Evolutionary conservation across 805 yeast genomes (phyloP).

Genomic region (Yamadazyma sp.): DNA sequence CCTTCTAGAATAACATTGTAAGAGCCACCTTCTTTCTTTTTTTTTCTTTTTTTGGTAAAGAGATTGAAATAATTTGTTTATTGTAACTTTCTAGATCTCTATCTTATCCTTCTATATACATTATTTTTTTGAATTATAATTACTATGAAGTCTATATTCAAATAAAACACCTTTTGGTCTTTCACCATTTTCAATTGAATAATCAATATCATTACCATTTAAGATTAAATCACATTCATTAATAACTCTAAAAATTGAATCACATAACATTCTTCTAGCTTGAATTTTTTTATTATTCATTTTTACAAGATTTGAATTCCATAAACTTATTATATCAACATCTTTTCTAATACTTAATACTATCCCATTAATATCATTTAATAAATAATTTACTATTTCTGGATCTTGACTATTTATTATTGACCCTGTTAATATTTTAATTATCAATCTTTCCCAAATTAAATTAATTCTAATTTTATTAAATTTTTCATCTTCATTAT

Average conservation of each 20-base stretch:
- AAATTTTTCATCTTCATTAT: slow-evolving; percentile 17
- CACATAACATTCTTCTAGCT: slow-evolving; percentile 40
- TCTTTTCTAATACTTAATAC: slow-evolving; percentile 58
- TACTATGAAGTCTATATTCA: slow-evolving; percentile 47
- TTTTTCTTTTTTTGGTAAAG: neutral
- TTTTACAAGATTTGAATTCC: slow-evolving; percentile 52
- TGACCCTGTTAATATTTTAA: slow-evolving; percentile 50
- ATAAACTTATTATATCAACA: slow-evolving; percentile 56
- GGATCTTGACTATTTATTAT: slow-evolving; percentile 38
- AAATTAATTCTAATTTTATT: slow-evolving; percentile 33
- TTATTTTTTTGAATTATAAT: slow-evolving; percentile 16
- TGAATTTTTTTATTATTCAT: slow-evolving; percentile 25
- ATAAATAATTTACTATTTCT: slow-evolving; percentile 34
- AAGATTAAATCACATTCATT: slow-evolving; percentile 46
- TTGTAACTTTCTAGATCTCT: too few relatives aligned
- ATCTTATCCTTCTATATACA: neutral
- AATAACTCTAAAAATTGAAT: slow-evolving; percentile 42
- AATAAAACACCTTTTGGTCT: slow-evolving; percentile 44
- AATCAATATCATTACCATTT: slow-evolving; percentile 32
- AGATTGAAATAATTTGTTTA: neutral
- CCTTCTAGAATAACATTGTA: too few relatives aligned
- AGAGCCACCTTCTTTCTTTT: too few relatives aligned
- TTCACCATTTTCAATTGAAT: slow-evolving; percentile 35
- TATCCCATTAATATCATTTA: slow-evolving; percentile 56
- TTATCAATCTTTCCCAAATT: slow-evolving; percentile 55